Conservation (phyloP, 768 basidiomycete species). For the Tulasnella sp. region DNA sequence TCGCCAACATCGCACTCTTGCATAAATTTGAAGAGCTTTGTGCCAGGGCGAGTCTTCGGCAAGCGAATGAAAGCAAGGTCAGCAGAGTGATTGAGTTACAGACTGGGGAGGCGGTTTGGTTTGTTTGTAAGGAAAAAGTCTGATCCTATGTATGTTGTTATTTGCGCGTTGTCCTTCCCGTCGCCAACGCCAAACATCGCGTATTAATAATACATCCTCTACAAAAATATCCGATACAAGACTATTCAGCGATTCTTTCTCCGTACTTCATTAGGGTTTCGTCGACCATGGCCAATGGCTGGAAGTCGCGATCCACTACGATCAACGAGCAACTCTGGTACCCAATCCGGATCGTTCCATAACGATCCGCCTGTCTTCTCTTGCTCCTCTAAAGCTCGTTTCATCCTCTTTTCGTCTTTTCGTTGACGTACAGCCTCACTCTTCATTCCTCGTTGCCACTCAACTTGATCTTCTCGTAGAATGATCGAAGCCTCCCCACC, state of each 20-base stretch:
- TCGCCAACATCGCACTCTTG: no score
- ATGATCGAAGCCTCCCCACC: slow-evolving; percentile 62
- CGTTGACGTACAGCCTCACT: slow-evolving; percentile 55
- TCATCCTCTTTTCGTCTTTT: slow-evolving; percentile 65
- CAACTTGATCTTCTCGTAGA: slow-evolving; percentile 82
- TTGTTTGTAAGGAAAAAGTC: no score
- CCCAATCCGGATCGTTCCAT: slow-evolving; percentile 95
- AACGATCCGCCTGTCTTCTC: slow-evolving; percentile 29
- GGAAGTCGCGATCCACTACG: slow-evolving; percentile 55
- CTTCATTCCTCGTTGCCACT: slow-evolving; percentile 75
- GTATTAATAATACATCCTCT: no score
- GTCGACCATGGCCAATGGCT: slow-evolving; percentile 70
- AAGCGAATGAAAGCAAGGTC: no score
- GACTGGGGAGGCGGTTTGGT: no score
- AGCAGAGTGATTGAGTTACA: no score
- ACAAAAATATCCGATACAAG: no score
- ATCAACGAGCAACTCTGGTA: slow-evolving; percentile 62
- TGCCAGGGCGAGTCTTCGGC: no score
- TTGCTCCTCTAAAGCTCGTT: slow-evolving; percentile 40
- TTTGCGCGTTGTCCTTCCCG: no score
- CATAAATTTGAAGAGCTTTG: no score
- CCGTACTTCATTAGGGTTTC: slow-evolving; percentile 73
- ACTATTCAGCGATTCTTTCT: slow-evolving; percentile 31
- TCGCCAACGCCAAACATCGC: no score
- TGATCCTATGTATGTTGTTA: no score